phyloP scores from a whole-genome alignment of 2,329 filamentous ascomycete species.

The Diaporthe sp. region DNA sequence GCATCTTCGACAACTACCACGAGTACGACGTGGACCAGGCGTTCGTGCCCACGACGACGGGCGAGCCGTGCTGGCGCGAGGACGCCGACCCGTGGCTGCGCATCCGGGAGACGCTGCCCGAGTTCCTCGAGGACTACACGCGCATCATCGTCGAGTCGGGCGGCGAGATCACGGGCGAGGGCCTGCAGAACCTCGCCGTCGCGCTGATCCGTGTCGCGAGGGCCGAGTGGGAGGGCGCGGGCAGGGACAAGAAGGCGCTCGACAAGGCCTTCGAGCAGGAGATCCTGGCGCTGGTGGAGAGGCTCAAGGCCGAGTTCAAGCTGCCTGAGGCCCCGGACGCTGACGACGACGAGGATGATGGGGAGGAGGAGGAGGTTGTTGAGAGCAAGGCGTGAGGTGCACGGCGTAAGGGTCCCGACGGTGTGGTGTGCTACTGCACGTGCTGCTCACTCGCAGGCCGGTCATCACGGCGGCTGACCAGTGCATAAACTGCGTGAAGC shows the following conservation, averaged over 20 bases:
- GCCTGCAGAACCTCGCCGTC: constrained; percentile 39
- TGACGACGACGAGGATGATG: constrained; percentile 23
- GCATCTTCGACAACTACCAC: constrained; percentile 41
- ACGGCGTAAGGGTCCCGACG: not conserved
- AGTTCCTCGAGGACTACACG: constrained; percentile 40
- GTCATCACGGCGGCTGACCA: not conserved
- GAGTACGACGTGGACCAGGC: constrained; percentile 41
- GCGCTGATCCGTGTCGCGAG: constrained; percentile 41
- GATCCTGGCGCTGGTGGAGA: constrained; percentile 35
- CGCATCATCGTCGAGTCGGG: constrained; percentile 36
- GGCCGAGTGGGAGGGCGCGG: constrained; percentile 42
- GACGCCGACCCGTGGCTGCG: constrained; percentile 43
- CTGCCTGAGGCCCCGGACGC: constrained; percentile 39
- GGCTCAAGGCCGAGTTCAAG: constrained; percentile 36
- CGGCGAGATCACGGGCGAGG: constrained; percentile 39
- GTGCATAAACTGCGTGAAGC: not conserved
- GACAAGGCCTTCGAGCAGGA: constrained; percentile 37
- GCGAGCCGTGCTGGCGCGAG: constrained; percentile 36
- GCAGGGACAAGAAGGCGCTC: constrained; percentile 37
- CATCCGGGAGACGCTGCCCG: constrained; percentile 39
- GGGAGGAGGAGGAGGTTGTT: constrained; percentile 12
- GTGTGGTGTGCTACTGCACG: not conserved
- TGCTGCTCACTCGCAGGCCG: not conserved
- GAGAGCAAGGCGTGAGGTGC: constrained; percentile 21
- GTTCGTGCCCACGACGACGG: constrained; percentile 32